Evolutionary conservation across 371 early-diverging fungal species (phyloP).

Genomic region (Circinella umbellata): DNA sequence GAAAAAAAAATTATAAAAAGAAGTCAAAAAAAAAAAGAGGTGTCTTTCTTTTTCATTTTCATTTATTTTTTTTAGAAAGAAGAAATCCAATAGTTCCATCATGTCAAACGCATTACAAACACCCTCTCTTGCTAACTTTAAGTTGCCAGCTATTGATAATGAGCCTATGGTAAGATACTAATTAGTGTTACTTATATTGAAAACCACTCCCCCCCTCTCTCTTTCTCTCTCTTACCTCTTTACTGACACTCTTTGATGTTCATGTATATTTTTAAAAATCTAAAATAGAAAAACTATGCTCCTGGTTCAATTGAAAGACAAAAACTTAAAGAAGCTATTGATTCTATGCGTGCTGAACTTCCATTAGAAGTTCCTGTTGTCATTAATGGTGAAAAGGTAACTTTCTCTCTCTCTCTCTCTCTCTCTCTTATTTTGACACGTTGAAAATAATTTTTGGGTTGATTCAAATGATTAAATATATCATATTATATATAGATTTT

Average conservation of each 20-base stretch:
- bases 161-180: constrained; percentile 81
- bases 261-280: too few relatives aligned
- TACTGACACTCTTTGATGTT: too few relatives aligned
- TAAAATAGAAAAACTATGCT: constrained; percentile 57
- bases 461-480: too few relatives aligned
- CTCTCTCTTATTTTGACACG: neutral
- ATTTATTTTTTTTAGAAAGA: too few relatives aligned
- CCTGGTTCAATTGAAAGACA: constrained; percentile 82
- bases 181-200: neutral
- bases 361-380: constrained; percentile 85
- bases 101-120: constrained; percentile 25
- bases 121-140: constrained; percentile 72
- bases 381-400: constrained; percentile 86
- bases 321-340: constrained; percentile 78
- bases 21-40: neutral
- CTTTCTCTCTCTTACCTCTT: too few relatives aligned
- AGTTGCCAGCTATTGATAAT: constrained; percentile 84
- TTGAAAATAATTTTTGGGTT: too few relatives aligned
- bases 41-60: neutral
- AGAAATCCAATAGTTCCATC: too few relatives aligned
- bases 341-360: constrained; percentile 73
- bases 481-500: constrained; percentile 56
- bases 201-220: too few relatives aligned
- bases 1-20: neutral
- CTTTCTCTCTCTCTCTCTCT: too few relatives aligned